These are phyloP conservation scores for Biscogniauxia sp. DNA, from an alignment of 2,329 filamentous ascomycete genomes.

Conservation along the genomic window DNA sequence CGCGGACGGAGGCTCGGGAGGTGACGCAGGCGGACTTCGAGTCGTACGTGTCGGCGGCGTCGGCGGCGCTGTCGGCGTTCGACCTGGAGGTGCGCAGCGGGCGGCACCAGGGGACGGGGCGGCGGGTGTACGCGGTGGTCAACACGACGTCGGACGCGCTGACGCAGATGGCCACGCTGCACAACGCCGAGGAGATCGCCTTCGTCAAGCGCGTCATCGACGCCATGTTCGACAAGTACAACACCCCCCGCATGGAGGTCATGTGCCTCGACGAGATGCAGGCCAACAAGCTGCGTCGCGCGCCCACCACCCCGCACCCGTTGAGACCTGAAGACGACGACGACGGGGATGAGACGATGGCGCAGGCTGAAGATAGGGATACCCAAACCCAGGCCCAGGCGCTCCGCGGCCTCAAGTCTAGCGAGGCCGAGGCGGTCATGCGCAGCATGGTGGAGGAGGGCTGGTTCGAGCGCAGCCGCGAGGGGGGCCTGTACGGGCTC, in stretches of 20 bases:
- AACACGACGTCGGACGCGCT: conserved; percentile 83
- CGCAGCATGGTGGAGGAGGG: conserved; percentile 69
- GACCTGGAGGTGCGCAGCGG: conserved; percentile 84
- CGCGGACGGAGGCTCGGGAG: conserved; percentile 49
- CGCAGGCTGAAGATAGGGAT: no score
- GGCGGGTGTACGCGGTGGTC: conserved; percentile 77
- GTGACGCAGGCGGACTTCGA: conserved; percentile 67
- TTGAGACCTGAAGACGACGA: conserved; percentile 23
- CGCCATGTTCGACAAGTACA: conserved; percentile 87
- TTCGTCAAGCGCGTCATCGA: conserved; percentile 88
- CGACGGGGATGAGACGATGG: conserved; percentile 31
- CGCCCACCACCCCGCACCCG: conserved; percentile 33
- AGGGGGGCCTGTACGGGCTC: conserved; percentile 72
- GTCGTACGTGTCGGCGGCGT: conserved; percentile 67
- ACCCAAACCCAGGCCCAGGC: conserved; percentile 33
- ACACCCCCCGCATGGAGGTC: conserved; percentile 74
- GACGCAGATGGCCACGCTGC: conserved; percentile 82
- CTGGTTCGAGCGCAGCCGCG: conserved; percentile 76
- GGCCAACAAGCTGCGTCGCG: conserved; percentile 66
- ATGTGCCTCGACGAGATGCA: conserved; percentile 80
- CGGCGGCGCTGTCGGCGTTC: conserved; percentile 70
- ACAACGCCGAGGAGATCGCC: conserved; percentile 78
- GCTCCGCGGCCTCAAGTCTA: conserved; percentile 64
- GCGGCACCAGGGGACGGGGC: conserved; percentile 63
- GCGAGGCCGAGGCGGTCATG: conserved; percentile 74